These are phyloP conservation scores for Pseudoturritis turrita DNA, from an alignment of 345 rosid species.

Conservation along the genomic window DNA sequence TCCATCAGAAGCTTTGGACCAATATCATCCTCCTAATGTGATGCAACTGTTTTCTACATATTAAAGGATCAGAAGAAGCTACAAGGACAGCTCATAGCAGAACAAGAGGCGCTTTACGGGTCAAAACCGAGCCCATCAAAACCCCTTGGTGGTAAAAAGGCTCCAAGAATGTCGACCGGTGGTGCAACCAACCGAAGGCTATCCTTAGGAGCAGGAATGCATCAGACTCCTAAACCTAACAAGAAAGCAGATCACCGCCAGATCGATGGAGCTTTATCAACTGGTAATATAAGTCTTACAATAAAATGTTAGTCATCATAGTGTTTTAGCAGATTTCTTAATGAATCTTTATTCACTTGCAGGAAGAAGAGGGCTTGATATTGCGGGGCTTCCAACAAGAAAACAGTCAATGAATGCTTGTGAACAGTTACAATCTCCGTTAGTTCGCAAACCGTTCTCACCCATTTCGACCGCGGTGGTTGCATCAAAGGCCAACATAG, in stretches of 20 bases:
- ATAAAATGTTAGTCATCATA: not conserved
- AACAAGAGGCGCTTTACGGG: slow-evolving; percentile 90
- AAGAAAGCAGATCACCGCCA: slow-evolving; percentile 55
- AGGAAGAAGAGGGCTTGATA: slow-evolving; percentile 70
- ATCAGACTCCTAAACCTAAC: slow-evolving; percentile 61
- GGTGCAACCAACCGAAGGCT: slow-evolving; percentile 65
- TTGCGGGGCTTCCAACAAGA: slow-evolving; percentile 56
- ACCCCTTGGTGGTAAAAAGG: slow-evolving; percentile 64
- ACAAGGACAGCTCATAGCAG: slow-evolving; percentile 91
- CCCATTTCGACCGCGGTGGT: slow-evolving; percentile 53
- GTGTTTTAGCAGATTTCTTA: not conserved
- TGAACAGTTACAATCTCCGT: slow-evolving; percentile 58
- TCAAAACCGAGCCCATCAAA: slow-evolving; percentile 97
- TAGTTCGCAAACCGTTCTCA: slow-evolving; percentile 82
- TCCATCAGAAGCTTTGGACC: not conserved
- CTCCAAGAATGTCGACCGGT: slow-evolving; percentile 70
- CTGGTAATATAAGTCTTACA: slow-evolving; percentile 37
- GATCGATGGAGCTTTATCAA: slow-evolving; percentile 51
- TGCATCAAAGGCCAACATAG: slow-evolving; percentile 46
- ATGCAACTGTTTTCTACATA: slow-evolving; percentile 4
- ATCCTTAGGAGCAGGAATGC: slow-evolving; percentile 70
- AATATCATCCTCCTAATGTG: not conserved
- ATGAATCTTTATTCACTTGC: not conserved
- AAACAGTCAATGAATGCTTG: slow-evolving; percentile 53
- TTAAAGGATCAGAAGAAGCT: slow-evolving; percentile 95